Evolutionary conservation across 305 asterid genomes (phyloP), one percentile per base, ranked within the genome.

Genomic region (Nicotiana rustica): DNA sequence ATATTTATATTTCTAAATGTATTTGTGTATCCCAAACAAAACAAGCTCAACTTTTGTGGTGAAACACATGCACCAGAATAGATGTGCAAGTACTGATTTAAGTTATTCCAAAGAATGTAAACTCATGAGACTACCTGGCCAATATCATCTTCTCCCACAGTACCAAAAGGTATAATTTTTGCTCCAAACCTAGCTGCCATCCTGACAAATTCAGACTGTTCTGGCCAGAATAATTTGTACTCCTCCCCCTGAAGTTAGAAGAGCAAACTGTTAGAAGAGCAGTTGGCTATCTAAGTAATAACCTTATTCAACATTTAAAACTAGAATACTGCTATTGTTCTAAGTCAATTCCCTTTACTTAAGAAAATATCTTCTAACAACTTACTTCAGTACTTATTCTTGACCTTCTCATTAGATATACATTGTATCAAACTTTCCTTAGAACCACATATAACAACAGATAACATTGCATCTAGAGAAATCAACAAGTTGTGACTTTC

Each of bases 151-250:
- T 94, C 99, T 69, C 99, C 99, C 67, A 95, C 97, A 13, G 87
- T 84, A 79, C 98, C 97, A 85, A 94, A 95, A 17, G 99, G 99
- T 60, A 94, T 52, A 75, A 95, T 95, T 87, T 90, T 95, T 17
- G 99, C 97, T 83, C 98, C 99, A 87, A 94, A 95, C 82, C 87
- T 89, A 6, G 95, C 94, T 6, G 97, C 97, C 97, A 94, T 92
- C 81, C 96, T 89, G 55, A 94, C 95, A 87, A 95, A 95, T 87
- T 95, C 99, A 0, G 97, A 86, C 67, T 90, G 93, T 57, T 94
- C 97, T 5, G 99, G 99, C 99, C 99, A 95, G 83, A 94, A 90
- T 44, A 95, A 67, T 85, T 89, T 93, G 92, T 93, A 90, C 79
- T 92, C 97, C 88, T 95, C 99, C 13, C 99, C 98, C 99, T 95